phyloP scores from a whole-genome alignment of 805 yeast genomes.

The Metschnikowia chrysomelidarum region DNA sequence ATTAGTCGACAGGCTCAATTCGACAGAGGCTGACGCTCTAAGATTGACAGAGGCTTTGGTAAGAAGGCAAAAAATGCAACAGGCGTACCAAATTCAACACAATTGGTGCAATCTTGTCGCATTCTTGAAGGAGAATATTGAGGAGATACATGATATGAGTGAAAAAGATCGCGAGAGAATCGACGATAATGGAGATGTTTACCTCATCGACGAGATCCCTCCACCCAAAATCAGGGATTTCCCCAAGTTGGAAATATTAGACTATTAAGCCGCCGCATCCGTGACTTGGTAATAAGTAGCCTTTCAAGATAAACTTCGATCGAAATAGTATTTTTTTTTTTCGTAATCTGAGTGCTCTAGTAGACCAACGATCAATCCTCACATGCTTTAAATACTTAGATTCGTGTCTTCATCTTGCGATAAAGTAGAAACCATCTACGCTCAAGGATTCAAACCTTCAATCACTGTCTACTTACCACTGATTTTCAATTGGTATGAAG shows the following conservation, averaged over 20 bases:
- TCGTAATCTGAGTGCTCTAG: no score
- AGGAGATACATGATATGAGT: constrained; percentile 76
- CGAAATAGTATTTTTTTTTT: no score
- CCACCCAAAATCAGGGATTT: constrained; percentile 64
- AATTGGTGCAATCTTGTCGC: constrained; percentile 56
- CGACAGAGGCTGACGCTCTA: constrained; percentile 71
- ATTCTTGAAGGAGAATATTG: constrained; percentile 57
- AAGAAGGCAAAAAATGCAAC: constrained; percentile 69
- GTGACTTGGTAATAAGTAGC: no score
- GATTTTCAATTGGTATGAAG: no score
- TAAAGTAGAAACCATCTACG: no score
- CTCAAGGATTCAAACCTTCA: no score
- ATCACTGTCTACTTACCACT: no score
- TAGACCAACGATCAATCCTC: no score
- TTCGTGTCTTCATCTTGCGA: no score
- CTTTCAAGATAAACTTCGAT: no score
- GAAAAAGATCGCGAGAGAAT: constrained; percentile 86
- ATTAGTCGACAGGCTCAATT: constrained; percentile 74
- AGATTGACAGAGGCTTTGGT: constrained; percentile 72
- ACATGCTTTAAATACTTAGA: no score
- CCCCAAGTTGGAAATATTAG: constrained; percentile 55
- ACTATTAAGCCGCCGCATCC: constrained; percentile 39
- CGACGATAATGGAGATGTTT: constrained; percentile 85
- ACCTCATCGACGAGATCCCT: constrained; percentile 73
- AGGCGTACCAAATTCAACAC: constrained; percentile 78